Evolutionary conservation across 1,284 basidiomycete genomes (phyloP), one percentile per base, ranked within the genome.

Genomic region (Microbotryum lychnidis-dioicae): DNA sequence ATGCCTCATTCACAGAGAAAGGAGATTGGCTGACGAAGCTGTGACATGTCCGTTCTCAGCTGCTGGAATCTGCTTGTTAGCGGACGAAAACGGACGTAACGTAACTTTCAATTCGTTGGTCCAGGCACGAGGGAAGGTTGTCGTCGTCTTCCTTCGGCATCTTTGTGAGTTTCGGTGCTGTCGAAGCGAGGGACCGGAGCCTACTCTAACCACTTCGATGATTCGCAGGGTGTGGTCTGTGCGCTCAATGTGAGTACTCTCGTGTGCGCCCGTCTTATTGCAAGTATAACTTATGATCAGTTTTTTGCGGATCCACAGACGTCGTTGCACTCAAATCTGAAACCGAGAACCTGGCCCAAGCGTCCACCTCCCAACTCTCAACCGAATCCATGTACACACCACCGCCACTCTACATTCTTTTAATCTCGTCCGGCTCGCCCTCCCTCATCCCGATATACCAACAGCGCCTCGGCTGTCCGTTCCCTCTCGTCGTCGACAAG

Each of bases 401-500:
- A 25, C 64, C 64, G 5, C 64, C 64, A 1, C 56, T 68, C 16
- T 60, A 68, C 50, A 59, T 68, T 42, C 56, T 68, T n/a, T 58
- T 68, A n/a, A 52, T 68, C 52, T 64, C 64, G 20, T 57, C 56
- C 29, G 64, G 62, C 20, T 62, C 62, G 31, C 50, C 61, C 6
- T 20, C 51, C 3, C 48, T 68, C 18, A 68, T 68, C 37, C 55
- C 64, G n/a, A 60, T 56, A 16, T 66, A 66, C 37, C 64, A 62
- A 7, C 23, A 37, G 6, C 33, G 64, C 9, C 54, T 63, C 23
- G 59, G 54, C 16, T 63, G 61, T 29, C 64, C 64, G 10, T 68
- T 68, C 60, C 67, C 67, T 20, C 51, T 68, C 4, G 66, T 64
- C 48, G 58, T 62, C 31, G 62, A 68, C 29, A 50, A 56, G 21